Percentiles rank a stretch among this genome's conserved stretches.
phyloP scores from a whole-genome alignment of 1,139 yeast species.

The Lodderomyces parapsilosis region DNA sequence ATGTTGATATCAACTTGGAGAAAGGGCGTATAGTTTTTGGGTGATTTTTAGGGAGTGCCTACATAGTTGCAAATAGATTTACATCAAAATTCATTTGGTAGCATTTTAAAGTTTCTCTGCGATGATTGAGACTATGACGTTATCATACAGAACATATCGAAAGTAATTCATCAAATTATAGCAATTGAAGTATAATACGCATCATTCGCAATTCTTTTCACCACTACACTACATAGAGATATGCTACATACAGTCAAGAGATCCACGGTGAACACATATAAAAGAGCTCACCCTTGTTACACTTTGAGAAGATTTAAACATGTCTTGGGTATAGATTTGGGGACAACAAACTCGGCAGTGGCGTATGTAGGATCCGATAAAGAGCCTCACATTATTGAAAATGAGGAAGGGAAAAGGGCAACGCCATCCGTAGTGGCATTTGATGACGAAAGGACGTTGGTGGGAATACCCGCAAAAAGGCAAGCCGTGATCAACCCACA shows the following conservation, averaged over 20 bases:
- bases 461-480: slow-evolving; percentile 62
- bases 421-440: slow-evolving; percentile 75
- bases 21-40: background rate
- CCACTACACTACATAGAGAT: background rate
- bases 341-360: slow-evolving; percentile 82
- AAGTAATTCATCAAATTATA: no score
- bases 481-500: slow-evolving; percentile 65
- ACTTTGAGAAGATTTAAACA: slow-evolving; percentile 16
- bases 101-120: background rate
- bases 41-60: background rate
- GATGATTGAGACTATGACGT: background rate
- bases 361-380: slow-evolving; percentile 53
- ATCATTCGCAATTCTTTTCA: background rate
- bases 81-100: no score
- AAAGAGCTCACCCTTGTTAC: background rate
- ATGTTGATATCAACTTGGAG: background rate
- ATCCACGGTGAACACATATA: background rate
- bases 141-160: background rate
- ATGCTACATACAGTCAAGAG: background rate
- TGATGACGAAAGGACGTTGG: slow-evolving; percentile 25
- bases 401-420: slow-evolving; percentile 66
- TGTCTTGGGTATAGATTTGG: slow-evolving; percentile 76
- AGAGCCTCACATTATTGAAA: slow-evolving; percentile 58
- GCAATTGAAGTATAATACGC: no score
- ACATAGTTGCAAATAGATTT: no score